A percentile compares a stretch with the other conserved stretches of the same genome.
Conservation (phyloP, 2,329 filamentous ascomycete genomes). For the Bipolaris oryzae region DNA sequence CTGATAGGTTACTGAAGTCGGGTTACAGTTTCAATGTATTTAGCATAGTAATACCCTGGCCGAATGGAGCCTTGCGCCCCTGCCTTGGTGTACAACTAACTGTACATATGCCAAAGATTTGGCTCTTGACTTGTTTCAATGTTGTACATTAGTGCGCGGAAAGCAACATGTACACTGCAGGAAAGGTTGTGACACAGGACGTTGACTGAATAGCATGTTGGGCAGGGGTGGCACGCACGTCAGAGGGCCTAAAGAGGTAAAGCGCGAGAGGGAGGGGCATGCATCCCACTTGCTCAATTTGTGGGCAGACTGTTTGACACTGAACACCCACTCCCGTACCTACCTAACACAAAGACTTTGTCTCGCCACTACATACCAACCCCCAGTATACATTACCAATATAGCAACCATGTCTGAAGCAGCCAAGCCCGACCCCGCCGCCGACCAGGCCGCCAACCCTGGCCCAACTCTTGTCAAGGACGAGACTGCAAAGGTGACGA, state of each 20-base stretch:
- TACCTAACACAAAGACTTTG: constrained; percentile 15
- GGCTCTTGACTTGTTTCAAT: background rate
- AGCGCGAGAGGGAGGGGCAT: constrained; percentile 14
- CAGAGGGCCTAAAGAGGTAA: constrained; percentile 12
- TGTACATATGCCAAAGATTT: background rate
- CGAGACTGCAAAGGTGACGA: constrained; percentile 54
- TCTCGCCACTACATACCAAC: constrained; percentile 8
- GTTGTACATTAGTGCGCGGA: too few relatives aligned
- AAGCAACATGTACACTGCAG: background rate
- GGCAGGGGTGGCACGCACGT: constrained; percentile 21
- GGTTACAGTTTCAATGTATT: background rate
- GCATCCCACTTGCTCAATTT: constrained; percentile 21
- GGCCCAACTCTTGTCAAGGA: constrained; percentile 50
- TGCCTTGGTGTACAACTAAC: background rate
- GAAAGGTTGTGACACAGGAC: background rate
- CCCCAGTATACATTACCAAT: constrained; percentile 7
- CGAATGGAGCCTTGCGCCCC: background rate
- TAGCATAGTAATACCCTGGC: background rate
- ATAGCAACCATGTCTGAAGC: constrained; percentile 44
- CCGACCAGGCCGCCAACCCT: constrained; percentile 47
- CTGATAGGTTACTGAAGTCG: constrained; percentile 2
- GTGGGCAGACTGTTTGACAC: constrained; percentile 13
- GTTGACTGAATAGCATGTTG: constrained; percentile 2
- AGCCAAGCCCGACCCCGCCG: constrained; percentile 50
- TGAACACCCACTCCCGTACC: constrained; percentile 9